Base-by-base conservation (phyloP, 257 asterid species). In the Solanum sejunctum region DNA sequence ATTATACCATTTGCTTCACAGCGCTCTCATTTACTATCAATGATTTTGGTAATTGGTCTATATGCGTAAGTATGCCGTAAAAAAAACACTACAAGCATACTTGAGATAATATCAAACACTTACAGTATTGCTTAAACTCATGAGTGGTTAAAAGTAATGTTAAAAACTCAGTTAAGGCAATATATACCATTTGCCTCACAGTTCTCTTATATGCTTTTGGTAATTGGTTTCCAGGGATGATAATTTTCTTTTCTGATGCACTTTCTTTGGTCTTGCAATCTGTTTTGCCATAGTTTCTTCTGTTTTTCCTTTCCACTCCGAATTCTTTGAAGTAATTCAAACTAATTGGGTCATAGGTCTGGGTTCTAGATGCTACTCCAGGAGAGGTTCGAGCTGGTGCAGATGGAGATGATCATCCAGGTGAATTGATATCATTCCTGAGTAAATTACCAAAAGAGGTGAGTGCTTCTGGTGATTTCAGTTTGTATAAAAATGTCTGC, bases 401-500 rank as follows among this genome's bases (percentile, higher is more conserved):
- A 78, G 97, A 93, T 88, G 98, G 99, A 89, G 97, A 95, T 84
- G 98, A 96, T 86, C 99, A 93, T 91, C 99, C 99, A 69, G 98
- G 97, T 55, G 98, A 96, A 89, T 95, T 96, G 60, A 95, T 96
- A 61, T 88, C 96, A 78, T 95, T 93, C 69, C 88, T 96, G 41
- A 89, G 93, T 86, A 87, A 55, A 89, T 90, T 93, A 61, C 97
- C 98, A 26, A 86, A 89, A 75, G 95, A 92, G 94, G 99, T 96
- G 81, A 85, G 70, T 84, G 84, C 51, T 80, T 55, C 80, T 89
- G 82, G 78, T 63, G 55, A n/a, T 63, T 49, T 8, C 47, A 84
- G 43, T 69, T 9, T 52, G 82, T 26, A 52, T 28, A 17, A 78
- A 52, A 12, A 26, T 52, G 64, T 51, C 17, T 9, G 45, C 10